phyloP scores from a whole-genome alignment of 805 yeast species.

The Candida namnaoensis region DNA sequence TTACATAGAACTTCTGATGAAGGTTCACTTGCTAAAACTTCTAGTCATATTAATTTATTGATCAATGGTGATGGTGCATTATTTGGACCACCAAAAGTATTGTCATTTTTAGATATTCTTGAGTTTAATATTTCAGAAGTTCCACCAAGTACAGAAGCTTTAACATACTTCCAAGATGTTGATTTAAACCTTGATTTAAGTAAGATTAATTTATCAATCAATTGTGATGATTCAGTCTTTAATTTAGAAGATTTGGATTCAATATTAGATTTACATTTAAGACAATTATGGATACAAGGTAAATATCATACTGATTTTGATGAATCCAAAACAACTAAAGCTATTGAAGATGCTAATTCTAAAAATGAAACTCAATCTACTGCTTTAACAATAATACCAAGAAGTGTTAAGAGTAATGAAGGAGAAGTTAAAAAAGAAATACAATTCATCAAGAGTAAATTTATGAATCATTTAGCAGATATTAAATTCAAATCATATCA shows the following conservation, averaged over 20 bases:
- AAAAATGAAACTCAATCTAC: constrained; percentile 2
- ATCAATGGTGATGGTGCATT: constrained; percentile 41
- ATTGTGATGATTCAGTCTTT: constrained; percentile 25
- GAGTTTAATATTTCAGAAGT: constrained; percentile 46
- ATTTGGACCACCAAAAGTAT: constrained; percentile 55
- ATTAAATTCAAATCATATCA: constrained; percentile 43
- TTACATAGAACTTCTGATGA: constrained; percentile 45
- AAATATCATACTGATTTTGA: constrained; percentile 10
- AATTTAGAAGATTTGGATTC: constrained; percentile 33
- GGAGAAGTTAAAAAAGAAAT: constrained; percentile 14
- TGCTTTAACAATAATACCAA: constrained; percentile 7
- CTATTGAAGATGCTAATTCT: constrained; percentile 7
- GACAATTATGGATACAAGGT: constrained; percentile 12
- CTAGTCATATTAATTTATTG: constrained; percentile 42
- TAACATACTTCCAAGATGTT: constrained; percentile 23
- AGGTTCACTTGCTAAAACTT: constrained; percentile 42
- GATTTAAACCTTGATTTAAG: constrained; percentile 33
- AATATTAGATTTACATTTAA: constrained; percentile 20
- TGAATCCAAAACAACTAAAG: constrained; percentile 9
- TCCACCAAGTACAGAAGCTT: constrained; percentile 13
- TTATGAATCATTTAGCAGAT: constrained; percentile 37
- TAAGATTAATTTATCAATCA: constrained; percentile 23
- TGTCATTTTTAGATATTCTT: constrained; percentile 63
- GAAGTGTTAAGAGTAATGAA: constrained; percentile 15
- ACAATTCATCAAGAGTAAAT: constrained; percentile 20